Evolutionary conservation across 2,329 filamentous ascomycete species (phyloP).

Genomic region (Grosmannia serpens): DNA sequence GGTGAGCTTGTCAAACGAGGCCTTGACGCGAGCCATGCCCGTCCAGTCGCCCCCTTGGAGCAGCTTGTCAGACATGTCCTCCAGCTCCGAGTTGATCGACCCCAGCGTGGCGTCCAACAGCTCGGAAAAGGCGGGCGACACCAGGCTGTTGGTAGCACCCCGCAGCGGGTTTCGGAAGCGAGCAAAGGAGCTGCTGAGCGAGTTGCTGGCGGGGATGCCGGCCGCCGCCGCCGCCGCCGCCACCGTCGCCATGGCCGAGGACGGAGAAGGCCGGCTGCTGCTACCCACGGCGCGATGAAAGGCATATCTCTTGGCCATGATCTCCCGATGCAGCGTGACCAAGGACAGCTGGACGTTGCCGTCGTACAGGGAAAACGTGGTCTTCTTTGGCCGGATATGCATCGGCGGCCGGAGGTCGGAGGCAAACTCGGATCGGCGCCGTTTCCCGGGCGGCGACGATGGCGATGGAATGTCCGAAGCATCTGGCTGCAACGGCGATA

Average conservation of each 20-base stretch:
- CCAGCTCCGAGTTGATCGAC: constrained; percentile 8
- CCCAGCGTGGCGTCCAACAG: constrained; percentile 8
- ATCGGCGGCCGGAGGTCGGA: constrained; percentile 9
- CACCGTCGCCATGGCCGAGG: neutral
- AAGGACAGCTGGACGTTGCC: constrained; percentile 4
- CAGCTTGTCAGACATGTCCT: constrained; percentile 11
- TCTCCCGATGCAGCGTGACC: constrained; percentile 6
- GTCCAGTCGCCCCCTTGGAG: constrained; percentile 11
- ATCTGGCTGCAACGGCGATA: neutral
- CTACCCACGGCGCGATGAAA: constrained; percentile 11
- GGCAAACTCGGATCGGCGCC: constrained; percentile 9
- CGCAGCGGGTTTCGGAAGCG: neutral
- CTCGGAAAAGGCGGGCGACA: constrained; percentile 4
- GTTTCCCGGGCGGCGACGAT: constrained; percentile 7
- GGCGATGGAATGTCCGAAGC: constrained; percentile 28
- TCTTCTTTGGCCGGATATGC: constrained; percentile 5
- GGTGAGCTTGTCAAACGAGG: constrained; percentile 5
- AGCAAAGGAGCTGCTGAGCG: neutral
- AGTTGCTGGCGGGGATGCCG: neutral
- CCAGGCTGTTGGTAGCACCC: neutral
- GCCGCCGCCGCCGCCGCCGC: neutral
- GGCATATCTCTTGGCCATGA: constrained; percentile 9
- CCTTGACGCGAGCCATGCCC: constrained; percentile 1
- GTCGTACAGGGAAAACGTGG: constrained; percentile 6
- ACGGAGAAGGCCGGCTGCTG: neutral